Conservation (phyloP, 2,329 filamentous ascomycete genomes). For the Monilinia fructigena region DNA sequence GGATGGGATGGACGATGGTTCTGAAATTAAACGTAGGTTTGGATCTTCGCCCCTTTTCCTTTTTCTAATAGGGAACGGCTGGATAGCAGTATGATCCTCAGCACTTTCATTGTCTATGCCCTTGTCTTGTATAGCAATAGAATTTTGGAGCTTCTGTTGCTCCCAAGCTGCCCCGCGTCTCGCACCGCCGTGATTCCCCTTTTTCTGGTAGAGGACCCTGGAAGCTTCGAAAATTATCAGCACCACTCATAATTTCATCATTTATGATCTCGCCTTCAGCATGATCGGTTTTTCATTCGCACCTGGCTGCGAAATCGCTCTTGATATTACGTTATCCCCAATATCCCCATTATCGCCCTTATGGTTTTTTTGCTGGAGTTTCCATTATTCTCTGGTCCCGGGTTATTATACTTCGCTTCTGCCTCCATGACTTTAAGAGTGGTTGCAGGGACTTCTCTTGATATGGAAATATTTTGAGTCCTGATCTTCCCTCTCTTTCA, state of each 20-base stretch:
- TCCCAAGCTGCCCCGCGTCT: conserved; percentile 11
- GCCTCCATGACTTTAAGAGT: neutral
- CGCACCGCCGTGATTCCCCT: neutral
- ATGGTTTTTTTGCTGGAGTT: too few relatives aligned
- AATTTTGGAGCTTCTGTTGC: neutral
- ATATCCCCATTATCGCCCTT: neutral
- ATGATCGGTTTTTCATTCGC: neutral
- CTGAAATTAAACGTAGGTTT: neutral
- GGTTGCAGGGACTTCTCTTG: neutral
- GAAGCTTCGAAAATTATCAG: neutral
- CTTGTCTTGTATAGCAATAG: neutral
- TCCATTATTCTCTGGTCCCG: neutral
- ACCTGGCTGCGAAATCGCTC: neutral
- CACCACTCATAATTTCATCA: neutral
- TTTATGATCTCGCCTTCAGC: neutral
- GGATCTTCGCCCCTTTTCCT: neutral
- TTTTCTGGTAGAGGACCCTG: neutral
- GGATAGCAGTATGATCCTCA: neutral
- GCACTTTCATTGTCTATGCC: neutral
- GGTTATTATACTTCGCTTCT: neutral
- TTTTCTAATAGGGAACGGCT: neutral
- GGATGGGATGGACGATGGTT: neutral
- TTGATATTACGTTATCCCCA: neutral
- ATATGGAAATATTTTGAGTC: neutral
- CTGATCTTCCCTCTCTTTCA: neutral